Percentiles rank a stretch among this genome's conserved stretches.
Conservation (phyloP, 768 basidiomycete species). For the Steccherinum ochraceum region DNA sequence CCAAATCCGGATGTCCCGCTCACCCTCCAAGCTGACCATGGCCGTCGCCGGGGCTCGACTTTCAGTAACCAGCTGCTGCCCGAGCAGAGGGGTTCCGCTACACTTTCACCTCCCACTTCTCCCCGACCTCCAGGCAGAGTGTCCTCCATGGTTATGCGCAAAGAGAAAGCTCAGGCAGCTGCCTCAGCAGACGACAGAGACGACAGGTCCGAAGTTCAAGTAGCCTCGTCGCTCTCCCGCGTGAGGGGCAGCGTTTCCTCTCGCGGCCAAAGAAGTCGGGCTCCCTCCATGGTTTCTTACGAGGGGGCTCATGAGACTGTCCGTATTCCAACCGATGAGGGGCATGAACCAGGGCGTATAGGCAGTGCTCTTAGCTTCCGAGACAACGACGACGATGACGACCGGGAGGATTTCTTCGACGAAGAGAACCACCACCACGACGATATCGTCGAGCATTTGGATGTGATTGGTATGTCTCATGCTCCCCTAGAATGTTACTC, state of each 20-base stretch:
- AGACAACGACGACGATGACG: constrained; percentile 12
- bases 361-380: constrained; percentile 43
- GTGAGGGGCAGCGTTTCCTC: neutral
- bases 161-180: too few relatives aligned
- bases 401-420: constrained; percentile 10
- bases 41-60: constrained; percentile 7
- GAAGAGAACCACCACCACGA: constrained; percentile 53
- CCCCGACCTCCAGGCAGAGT: neutral
- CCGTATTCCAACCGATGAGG: constrained; percentile 24
- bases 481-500: neutral
- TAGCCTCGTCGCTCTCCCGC: neutral
- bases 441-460: constrained; percentile 78
- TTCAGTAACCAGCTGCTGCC: too few relatives aligned
- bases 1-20: neutral
- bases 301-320: constrained; percentile 38
- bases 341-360: constrained; percentile 29
- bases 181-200: too few relatives aligned
- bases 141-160: neutral
- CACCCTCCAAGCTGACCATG: neutral
- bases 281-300: constrained; percentile 25
- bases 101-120: neutral
- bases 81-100: too few relatives aligned
- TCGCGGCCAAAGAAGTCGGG: neutral
- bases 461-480: constrained; percentile 56
- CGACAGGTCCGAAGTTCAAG: neutral